Evolutionary conservation across 306 rosid genomes (phyloP).

Genomic region (Benincasa hispida): DNA sequence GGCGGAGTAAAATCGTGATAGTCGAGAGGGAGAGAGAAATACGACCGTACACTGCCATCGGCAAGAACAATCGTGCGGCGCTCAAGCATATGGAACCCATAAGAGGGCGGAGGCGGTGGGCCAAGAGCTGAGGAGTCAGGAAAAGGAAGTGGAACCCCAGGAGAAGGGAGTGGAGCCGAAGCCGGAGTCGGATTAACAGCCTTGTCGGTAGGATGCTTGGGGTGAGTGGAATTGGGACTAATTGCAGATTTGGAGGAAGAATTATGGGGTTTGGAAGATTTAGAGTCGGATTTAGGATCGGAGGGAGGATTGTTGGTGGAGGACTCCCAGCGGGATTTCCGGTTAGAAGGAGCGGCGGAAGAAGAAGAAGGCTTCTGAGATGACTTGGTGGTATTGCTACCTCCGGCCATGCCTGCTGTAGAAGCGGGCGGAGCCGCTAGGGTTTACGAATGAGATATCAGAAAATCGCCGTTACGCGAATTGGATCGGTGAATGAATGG

Average conservation of each 20-base stretch:
- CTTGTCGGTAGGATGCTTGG: slow-evolving; percentile 21
- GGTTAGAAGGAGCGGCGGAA: slow-evolving; percentile 34
- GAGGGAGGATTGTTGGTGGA: slow-evolving; percentile 22
- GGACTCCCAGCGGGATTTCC: slow-evolving; percentile 84
- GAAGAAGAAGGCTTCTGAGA: slow-evolving; percentile 29
- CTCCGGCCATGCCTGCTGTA: slow-evolving; percentile 60
- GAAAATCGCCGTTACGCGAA: neutral
- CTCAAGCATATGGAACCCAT: slow-evolving; percentile 95
- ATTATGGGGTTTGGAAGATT: slow-evolving; percentile 21
- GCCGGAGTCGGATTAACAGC: slow-evolving; percentile 7
- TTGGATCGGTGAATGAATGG: neutral
- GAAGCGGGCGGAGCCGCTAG: neutral
- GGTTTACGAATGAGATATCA: neutral
- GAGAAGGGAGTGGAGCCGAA: slow-evolving; percentile 17
- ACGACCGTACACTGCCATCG: slow-evolving; percentile 81
- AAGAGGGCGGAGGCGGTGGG: slow-evolving; percentile 77
- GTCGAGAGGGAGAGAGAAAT: slow-evolving; percentile 84
- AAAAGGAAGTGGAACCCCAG: slow-evolving; percentile 26
- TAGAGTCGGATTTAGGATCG: slow-evolving; percentile 22
- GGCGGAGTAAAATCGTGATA: slow-evolving; percentile 50
- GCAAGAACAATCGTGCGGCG: slow-evolving; percentile 87
- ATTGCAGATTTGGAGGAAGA: slow-evolving; percentile 28
- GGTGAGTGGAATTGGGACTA: slow-evolving; percentile 22
- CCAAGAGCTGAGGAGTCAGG: slow-evolving; percentile 44
- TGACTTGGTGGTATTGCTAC: slow-evolving; percentile 30